Base-by-base conservation (phyloP, 805 yeast genomes). In the Kurtzmaniella fragi region DNA sequence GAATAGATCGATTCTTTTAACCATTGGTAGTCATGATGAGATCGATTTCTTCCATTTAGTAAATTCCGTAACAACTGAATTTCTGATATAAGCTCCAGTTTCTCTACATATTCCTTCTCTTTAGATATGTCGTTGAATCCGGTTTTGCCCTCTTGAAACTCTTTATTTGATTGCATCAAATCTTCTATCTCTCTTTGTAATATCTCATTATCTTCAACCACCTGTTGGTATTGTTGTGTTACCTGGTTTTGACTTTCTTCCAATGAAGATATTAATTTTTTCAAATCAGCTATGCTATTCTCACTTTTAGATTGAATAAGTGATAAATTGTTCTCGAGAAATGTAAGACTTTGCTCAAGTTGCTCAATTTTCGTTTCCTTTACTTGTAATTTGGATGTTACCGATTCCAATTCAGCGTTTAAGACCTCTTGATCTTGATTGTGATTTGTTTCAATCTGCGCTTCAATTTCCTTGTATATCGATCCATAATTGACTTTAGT, bases 251-350 rank as follows among this genome's bases (percentile, higher is more conserved):
- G 36, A 17, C 51, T 49, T 3, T 46, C 20, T 5, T 44, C 38
- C 2, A 68, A 32, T 10, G 49, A 35, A 1, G 35, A 11, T n/a
- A 46, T 44, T 42, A 34, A 37, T 3, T 20, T 5, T 17, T 44
- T 35, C 10, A 58, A 38, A 5, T 53, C 48, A 1, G 43, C 34
- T 3, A 65, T 37, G 13, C 51, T 54, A 8, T 44, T 42, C 26
- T 64, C 67, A 34, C 57, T 49, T 13, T 61, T 59, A 0, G 48
- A 48, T 29, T 56, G 53, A 5, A 64, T 50, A 3, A 64, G 56
- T 12, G 45, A 46, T 47, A 77, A 53, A 44, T 72, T 74, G 5
- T 64, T 59, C 43, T 75, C 71, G 28, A 77, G 50, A 2, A 75
- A 60, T 7, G 63, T 56, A 8, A 77, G 59, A 44, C 73, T 76